Evolutionary conservation across 257 asterid genomes (phyloP).

Genomic region (Jasminum sambac): DNA sequence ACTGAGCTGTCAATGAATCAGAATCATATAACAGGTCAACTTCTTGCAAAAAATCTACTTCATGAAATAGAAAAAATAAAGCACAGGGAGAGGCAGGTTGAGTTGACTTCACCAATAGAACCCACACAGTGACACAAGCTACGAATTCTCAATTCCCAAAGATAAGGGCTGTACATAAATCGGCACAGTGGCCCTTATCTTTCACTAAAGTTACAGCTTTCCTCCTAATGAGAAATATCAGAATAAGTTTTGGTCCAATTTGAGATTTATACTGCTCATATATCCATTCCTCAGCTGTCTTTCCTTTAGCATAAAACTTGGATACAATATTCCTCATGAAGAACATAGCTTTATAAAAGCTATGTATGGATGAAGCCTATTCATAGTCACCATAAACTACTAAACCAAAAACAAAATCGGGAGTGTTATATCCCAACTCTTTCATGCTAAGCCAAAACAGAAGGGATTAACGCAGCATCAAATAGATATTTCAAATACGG

Average conservation of each 20-base stretch:
- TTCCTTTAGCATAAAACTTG: not conserved
- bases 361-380: not conserved
- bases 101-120: not conserved
- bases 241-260: not conserved
- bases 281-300: not conserved
- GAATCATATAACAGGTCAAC: slow-evolving; percentile 35
- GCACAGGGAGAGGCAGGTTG: not conserved
- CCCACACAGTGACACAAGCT: not conserved
- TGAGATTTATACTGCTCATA: not conserved
- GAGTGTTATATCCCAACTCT: not conserved
- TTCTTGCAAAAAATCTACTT: not conserved
- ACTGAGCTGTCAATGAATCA: slow-evolving; percentile 71
- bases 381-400: not conserved
- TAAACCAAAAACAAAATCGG: not conserved
- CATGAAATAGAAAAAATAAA: not conserved
- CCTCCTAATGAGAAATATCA: slow-evolving; percentile 11
- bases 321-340: not conserved
- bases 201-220: not conserved
- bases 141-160: not conserved
- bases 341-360: not conserved
- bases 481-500: not conserved
- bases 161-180: not conserved
- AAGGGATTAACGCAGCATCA: slow-evolving; percentile 1
- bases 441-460: not conserved
- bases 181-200: not conserved